Evolutionary conservation across 1,139 yeast genomes (phyloP).

Genomic region (Taphrina betulina): DNA sequence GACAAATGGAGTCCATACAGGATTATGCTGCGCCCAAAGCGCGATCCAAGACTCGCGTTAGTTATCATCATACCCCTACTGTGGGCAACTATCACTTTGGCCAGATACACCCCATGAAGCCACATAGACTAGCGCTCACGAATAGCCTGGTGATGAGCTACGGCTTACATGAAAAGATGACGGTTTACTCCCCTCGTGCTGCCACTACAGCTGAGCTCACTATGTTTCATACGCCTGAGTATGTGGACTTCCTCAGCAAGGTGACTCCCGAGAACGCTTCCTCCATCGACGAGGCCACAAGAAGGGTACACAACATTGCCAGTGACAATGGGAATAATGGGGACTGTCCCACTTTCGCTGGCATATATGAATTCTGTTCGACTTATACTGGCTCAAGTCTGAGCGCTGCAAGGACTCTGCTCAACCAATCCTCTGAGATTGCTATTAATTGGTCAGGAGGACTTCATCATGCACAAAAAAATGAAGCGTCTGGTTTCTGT

Average conservation of each 20-base stretch:
- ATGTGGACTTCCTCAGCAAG: slow-evolving; percentile 68
- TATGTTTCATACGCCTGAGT: slow-evolving; percentile 84
- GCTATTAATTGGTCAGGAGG: slow-evolving; percentile 95
- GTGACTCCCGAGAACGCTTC: slow-evolving; percentile 79
- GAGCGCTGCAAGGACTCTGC: slow-evolving; percentile 85
- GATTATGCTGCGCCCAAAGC: slow-evolving; percentile 10
- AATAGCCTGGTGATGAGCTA: slow-evolving; percentile 86
- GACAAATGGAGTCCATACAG: slow-evolving; percentile 13
- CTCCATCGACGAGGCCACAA: slow-evolving; percentile 53
- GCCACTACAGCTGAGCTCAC: slow-evolving; percentile 78
- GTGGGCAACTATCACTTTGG: slow-evolving; percentile 74
- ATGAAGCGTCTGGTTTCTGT: slow-evolving; percentile 95
- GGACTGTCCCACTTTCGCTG: slow-evolving; percentile 97
- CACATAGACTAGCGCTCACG: slow-evolving; percentile 89
- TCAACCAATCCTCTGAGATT: slow-evolving; percentile 82
- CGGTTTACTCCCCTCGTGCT: slow-evolving; percentile 73
- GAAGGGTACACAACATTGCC: slow-evolving; percentile 27
- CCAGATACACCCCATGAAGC: slow-evolving; percentile 87
- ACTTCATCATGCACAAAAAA: slow-evolving; percentile 94
- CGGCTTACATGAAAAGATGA: slow-evolving; percentile 86
- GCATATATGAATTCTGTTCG: slow-evolving; percentile 81
- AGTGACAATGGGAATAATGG: slow-evolving; percentile 30
- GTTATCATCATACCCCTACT: slow-evolving; percentile 76
- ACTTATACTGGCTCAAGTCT: slow-evolving; percentile 89
- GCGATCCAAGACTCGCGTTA: slow-evolving; percentile 48